Percentiles rank a stretch among this genome's conserved stretches.
Evolutionary conservation across 116 monocot species (phyloP).

Genomic region (Zostera marina): DNA sequence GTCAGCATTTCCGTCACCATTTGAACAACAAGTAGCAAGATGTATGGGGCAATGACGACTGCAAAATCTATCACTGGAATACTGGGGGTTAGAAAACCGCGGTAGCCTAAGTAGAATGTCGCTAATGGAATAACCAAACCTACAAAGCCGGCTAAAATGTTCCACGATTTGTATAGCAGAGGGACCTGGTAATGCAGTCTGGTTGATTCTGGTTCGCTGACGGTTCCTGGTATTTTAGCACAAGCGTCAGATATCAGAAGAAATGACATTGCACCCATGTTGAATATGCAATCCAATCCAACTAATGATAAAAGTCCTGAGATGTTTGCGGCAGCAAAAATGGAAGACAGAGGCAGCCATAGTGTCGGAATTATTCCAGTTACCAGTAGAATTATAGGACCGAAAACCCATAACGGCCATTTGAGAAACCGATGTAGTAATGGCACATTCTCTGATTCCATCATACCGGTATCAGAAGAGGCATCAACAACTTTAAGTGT

Average conservation of each 20-base stretch:
- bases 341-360: slow-evolving; percentile 72
- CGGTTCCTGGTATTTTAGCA: slow-evolving; percentile 23
- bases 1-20: slow-evolving; percentile 66
- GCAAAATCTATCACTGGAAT: slow-evolving; percentile 49
- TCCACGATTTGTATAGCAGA: slow-evolving; percentile 57
- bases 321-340: slow-evolving; percentile 59
- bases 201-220: neutral
- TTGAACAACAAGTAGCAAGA: slow-evolving; percentile 62
- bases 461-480: too few species aligned
- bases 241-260: slow-evolving; percentile 90
- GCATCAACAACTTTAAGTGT: too few species aligned
- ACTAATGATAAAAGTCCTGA: slow-evolving; percentile 73
- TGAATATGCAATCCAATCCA: slow-evolving; percentile 87
- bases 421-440: slow-evolving; percentile 26
- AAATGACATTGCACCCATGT: slow-evolving; percentile 84
- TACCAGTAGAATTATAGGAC: slow-evolving; percentile 53
- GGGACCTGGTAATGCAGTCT: slow-evolving; percentile 16
- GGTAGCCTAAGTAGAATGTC: slow-evolving; percentile 27
- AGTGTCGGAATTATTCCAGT: slow-evolving; percentile 82
- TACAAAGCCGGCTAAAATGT: slow-evolving; percentile 37
- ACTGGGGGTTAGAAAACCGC: slow-evolving; percentile 33
- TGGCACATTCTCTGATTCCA: too few species aligned
- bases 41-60: slow-evolving; percentile 67
- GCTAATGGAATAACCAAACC: slow-evolving; percentile 51
- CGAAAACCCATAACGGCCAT: slow-evolving; percentile 80